Evolutionary conservation across 1,284 basidiomycete species (phyloP).

Genomic region (Austroboletus niveus): DNA sequence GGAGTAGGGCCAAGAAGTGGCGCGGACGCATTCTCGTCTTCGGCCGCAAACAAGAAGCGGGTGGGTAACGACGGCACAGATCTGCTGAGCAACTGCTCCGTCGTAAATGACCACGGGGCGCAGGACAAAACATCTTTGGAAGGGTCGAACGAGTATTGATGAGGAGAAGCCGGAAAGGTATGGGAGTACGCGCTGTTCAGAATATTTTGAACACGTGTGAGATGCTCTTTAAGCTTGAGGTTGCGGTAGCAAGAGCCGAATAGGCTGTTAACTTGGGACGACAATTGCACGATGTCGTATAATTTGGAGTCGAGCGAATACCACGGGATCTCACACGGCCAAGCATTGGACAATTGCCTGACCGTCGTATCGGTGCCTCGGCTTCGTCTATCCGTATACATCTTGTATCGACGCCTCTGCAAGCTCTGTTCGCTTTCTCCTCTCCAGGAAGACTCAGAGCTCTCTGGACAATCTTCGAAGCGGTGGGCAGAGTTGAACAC

Average conservation of each 20-base stretch:
- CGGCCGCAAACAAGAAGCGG: background rate
- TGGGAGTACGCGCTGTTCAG: background rate
- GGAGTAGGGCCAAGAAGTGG: background rate
- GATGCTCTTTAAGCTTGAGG: conserved; percentile 10
- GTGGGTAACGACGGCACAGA: background rate
- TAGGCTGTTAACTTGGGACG: background rate
- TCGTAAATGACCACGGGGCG: background rate
- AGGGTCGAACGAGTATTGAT: conserved; percentile 15
- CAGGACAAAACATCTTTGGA: background rate
- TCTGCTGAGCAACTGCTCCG: conserved; percentile 11
- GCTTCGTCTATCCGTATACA: conserved; percentile 5
- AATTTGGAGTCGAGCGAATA: background rate
- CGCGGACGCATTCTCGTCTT: background rate
- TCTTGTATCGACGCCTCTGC: background rate
- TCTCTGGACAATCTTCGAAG: conserved; percentile 15
- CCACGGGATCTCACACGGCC: conserved; percentile 12
- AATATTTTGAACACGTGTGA: conserved; percentile 13
- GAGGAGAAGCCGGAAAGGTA: background rate
- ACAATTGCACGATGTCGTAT: conserved; percentile 4
- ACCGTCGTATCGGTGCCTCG: background rate
- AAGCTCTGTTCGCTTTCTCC: conserved; percentile 4
- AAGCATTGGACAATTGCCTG: conserved; percentile 2
- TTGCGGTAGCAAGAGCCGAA: conserved; percentile 19
- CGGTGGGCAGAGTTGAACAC: conserved; percentile 3
- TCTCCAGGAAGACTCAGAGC: background rate